These are phyloP conservation scores for Tricholoma saponaceum DNA, from an alignment of 768 basidiomycete species.

Conservation along the genomic window DNA sequence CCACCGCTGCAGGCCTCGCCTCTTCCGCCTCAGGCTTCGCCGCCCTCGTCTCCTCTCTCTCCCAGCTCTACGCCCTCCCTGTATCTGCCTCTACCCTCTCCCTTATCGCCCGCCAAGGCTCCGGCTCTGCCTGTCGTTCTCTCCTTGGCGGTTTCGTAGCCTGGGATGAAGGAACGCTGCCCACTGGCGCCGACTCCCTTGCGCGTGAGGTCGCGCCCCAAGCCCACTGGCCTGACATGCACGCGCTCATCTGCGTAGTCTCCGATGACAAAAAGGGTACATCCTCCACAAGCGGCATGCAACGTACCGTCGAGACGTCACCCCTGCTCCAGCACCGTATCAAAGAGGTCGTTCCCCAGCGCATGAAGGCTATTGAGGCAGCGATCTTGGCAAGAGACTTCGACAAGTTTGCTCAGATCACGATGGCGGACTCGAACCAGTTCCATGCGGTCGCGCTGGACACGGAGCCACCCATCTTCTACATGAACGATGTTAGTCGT, in stretches of 20 bases:
- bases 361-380: slow-evolving; percentile 77
- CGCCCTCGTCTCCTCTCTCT: slow-evolving; percentile 86
- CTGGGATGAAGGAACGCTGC: slow-evolving; percentile 73
- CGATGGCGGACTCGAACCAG: slow-evolving; percentile 97
- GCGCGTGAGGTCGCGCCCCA: slow-evolving; percentile 85
- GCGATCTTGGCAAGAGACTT: slow-evolving; percentile 85
- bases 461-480: slow-evolving; percentile 97
- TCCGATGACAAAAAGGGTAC: slow-evolving; percentile 96
- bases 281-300: slow-evolving; percentile 94
- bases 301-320: slow-evolving; percentile 93
- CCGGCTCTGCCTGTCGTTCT: slow-evolving; percentile 96
- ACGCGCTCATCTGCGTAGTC: slow-evolving; percentile 97
- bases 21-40: slow-evolving; percentile 98
- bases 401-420: slow-evolving; percentile 82
- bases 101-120: slow-evolving; percentile 93
- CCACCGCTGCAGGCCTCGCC: slow-evolving; percentile 96
- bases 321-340: slow-evolving; percentile 86
- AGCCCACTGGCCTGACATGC: slow-evolving; percentile 91
- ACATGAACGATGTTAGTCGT: slow-evolving; percentile 97
- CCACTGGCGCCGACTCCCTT: slow-evolving; percentile 80
- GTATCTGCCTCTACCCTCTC: slow-evolving; percentile 79
- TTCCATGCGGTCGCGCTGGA: slow-evolving; percentile 98
- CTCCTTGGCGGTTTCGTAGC: slow-evolving; percentile 97
- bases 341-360: slow-evolving; percentile 75
- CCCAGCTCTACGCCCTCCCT: slow-evolving; percentile 81